Evolutionary conservation across 768 basidiomycete species (phyloP), one percentile per base, ranked within the genome.

Genomic region (Russula sp.): DNA sequence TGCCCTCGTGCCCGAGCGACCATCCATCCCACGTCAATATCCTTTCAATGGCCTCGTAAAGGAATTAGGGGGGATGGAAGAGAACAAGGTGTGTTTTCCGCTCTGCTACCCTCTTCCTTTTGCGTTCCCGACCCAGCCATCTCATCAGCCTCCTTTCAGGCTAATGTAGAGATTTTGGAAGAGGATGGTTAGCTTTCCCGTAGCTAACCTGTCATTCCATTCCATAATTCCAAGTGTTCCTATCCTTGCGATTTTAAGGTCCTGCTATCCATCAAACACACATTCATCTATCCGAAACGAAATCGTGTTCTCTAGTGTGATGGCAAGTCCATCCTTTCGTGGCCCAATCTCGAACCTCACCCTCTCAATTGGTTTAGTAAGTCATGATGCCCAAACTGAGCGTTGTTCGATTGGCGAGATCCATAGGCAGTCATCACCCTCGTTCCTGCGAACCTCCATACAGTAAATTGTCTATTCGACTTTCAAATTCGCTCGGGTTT

Each of bases 21-120:
- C 87, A 25, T 82, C 81, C 14, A 75, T 87, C 5, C 85, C 83
- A 16, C 84, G 91, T 52, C 79, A 88, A 66, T 93, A 89, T 68
- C 91, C 91, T 2, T 90, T 78, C 69, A 78, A 79, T 54, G 91
- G 91, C 7, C 78, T 93, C 38, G 83, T 86, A 39, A 79, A 73
- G 59, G 91, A 93, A 72, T 81, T 93, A 9, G 91, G 91, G 20
- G 89, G 91, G 13, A 65, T 87, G 59, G 83, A 88, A 65, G 85
- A 82, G 68, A 90, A 88, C 72, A 88, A 88, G 81, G 91, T 89
- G 59, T 16, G 80, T 69, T 41, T 16, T 42, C 59, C 39, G 49
- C 45, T 8, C 25, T 18, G n/a, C n/a, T 20, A 11, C n/a, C 8
- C 20, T 36, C 35, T 11, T 36, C 10, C 42, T 2, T 20, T 16